phyloP scores from a whole-genome alignment of 129 eudicot genomes.

The Glebionis coronaria region DNA sequence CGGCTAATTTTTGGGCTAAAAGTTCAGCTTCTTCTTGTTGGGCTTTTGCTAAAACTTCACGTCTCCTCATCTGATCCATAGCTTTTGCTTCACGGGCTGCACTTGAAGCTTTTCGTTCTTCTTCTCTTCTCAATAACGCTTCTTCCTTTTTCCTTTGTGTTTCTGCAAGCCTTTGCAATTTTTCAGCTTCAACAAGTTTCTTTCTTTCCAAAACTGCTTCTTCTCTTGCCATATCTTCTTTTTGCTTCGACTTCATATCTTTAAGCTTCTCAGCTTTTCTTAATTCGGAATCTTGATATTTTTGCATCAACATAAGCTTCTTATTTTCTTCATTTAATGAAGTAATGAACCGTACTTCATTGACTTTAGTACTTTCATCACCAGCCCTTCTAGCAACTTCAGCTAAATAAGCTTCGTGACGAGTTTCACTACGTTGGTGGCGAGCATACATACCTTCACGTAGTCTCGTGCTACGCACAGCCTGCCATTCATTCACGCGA shows the following conservation, averaged over 20 bases:
- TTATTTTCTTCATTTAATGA: conserved; percentile 87
- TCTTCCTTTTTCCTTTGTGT: conserved; percentile 90
- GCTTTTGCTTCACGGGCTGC: conserved; percentile 97
- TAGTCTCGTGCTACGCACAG: conserved; percentile 77
- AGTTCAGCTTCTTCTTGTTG: conserved; percentile 97
- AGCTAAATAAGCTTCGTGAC: conserved; percentile 85
- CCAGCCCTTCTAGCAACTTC: conserved; percentile 93
- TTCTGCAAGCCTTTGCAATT: conserved; percentile 86
- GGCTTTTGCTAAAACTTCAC: conserved; percentile 85
- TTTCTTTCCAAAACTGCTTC: conserved; percentile 94
- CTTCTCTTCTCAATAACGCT: conserved; percentile 91
- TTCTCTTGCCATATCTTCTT: conserved; percentile 96
- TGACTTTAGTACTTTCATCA: conserved; percentile 89
- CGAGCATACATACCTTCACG: conserved; percentile 87
- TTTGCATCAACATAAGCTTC: conserved; percentile 73
- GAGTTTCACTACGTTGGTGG: conserved; percentile 81
- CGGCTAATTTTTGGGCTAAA: conserved; percentile 87
- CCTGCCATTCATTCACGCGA: conserved; percentile 95
- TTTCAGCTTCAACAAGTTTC: conserved; percentile 84
- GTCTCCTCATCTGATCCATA: conserved; percentile 76
- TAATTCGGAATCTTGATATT: conserved; percentile 81
- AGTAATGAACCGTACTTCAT: conserved; percentile 96
- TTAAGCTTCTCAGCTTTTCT: conserved; percentile 90
- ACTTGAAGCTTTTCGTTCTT: conserved; percentile 96
- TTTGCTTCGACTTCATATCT: conserved; percentile 76